Percentiles rank a stretch among this genome's conserved stretches.
Evolutionary conservation across 2,329 filamentous ascomycete species (phyloP).

Genomic region (Colletotrichum trifolii): DNA sequence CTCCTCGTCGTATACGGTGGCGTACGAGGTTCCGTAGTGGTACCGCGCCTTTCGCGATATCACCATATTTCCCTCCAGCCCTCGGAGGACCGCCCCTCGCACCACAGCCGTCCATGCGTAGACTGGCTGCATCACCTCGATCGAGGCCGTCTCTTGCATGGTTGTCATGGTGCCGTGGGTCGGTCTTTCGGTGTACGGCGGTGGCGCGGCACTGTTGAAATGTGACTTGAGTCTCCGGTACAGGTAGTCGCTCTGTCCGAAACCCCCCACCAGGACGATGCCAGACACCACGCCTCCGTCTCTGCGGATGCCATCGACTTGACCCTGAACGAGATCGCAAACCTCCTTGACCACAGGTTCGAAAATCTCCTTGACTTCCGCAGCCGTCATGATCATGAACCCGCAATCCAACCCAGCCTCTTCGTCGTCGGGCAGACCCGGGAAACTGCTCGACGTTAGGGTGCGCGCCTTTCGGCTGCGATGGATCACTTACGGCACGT

Average conservation of each 20-base stretch:
- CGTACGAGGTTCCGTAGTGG: conserved; percentile 85
- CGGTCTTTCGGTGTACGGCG: conserved; percentile 75
- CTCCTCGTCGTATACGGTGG: conserved; percentile 81
- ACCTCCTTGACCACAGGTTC: conserved; percentile 80
- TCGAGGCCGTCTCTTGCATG: conserved; percentile 63
- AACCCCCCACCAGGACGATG: conserved; percentile 85
- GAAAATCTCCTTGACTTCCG: conserved; percentile 78
- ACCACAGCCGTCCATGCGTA: conserved; percentile 87
- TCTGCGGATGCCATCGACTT: conserved; percentile 71
- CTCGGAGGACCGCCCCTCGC: conserved; percentile 78
- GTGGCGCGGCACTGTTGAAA: conserved; percentile 69
- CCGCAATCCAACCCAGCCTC: conserved; percentile 79
- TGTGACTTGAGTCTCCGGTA: conserved; percentile 77
- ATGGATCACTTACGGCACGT: conserved; percentile 69
- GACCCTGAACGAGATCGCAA: conserved; percentile 74
- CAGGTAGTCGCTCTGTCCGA: conserved; percentile 82
- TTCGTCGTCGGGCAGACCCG: conserved; percentile 80
- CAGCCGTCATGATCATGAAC: conserved; percentile 77
- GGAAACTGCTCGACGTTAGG: conserved; percentile 61
- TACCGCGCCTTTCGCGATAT: conserved; percentile 78
- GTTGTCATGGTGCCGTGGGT: conserved; percentile 68
- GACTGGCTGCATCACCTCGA: conserved; percentile 84
- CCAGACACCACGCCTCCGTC: conserved; percentile 74
- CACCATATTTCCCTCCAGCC: conserved; percentile 83
- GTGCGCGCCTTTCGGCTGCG: background rate